Conservation (phyloP, 2,329 filamentous ascomycete species). For the Paramyrothecium roridum region DNA sequence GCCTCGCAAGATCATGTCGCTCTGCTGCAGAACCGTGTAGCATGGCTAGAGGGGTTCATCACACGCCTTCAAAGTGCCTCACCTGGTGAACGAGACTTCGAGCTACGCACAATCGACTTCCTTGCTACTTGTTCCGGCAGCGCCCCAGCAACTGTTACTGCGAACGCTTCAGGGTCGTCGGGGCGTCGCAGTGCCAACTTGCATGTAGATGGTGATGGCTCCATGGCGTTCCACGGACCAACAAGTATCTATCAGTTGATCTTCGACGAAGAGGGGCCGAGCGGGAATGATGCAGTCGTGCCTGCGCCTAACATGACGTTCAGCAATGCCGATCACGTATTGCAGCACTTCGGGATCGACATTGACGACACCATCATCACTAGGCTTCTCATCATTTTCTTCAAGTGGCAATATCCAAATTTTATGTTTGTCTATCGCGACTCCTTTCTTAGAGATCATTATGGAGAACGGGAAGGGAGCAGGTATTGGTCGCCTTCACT, state of each 20-base stretch:
- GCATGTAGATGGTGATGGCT: slow-evolving; percentile 2
- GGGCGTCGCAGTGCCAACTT: slow-evolving; percentile 2
- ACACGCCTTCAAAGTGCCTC: slow-evolving; percentile 5
- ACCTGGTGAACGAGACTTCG: slow-evolving; percentile 5
- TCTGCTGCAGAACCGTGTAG: slow-evolving; percentile 14
- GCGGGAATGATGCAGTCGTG: slow-evolving; percentile 1
- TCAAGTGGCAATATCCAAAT: slow-evolving; percentile 25
- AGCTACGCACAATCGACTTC: slow-evolving; percentile 2
- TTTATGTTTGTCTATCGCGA: slow-evolving; percentile 28
- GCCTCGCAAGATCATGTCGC: slow-evolving; percentile 16
- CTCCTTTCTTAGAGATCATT: slow-evolving; percentile 21
- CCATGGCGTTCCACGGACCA: slow-evolving; percentile 13
- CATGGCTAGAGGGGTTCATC: slow-evolving; percentile 13
- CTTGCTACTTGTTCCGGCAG: no score
- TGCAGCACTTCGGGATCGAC: slow-evolving; percentile 18
- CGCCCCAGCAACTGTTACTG: not conserved
- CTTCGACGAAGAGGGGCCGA: slow-evolving; percentile 4
- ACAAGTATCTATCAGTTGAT: slow-evolving; percentile 20
- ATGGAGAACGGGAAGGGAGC: slow-evolving; percentile 7
- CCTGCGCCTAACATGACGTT: slow-evolving; percentile 8
- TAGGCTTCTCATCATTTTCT: slow-evolving; percentile 17
- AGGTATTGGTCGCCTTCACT: slow-evolving; percentile 23
- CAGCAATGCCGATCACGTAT: slow-evolving; percentile 7
- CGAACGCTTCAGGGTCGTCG: not conserved
- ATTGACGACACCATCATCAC: slow-evolving; percentile 14